A percentile compares a stretch with the other conserved stretches of the same genome.
Conservation (phyloP, 495 filamentous ascomycete genomes). For the Cercophora newfieldiana region DNA sequence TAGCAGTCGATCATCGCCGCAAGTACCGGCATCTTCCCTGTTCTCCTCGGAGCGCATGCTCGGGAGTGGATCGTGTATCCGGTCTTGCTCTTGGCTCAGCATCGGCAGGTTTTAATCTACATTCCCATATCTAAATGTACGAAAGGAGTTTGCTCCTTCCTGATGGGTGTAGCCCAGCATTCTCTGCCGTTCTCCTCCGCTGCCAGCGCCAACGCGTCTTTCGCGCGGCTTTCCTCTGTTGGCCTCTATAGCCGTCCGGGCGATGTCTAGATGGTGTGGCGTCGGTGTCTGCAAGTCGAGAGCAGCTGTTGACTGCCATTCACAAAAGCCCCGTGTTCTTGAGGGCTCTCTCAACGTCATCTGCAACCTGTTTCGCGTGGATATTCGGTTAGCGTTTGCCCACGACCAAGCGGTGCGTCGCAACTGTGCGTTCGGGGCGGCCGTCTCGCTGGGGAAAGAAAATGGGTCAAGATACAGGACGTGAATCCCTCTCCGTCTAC, state of each 20-base stretch:
- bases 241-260: not conserved
- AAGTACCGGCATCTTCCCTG: conserved; percentile 13
- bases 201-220: not conserved
- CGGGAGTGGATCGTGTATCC: conserved; percentile 17
- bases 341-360: conserved; percentile 38
- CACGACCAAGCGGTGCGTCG: conserved; percentile 7
- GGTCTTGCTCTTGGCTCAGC: conserved; percentile 15
- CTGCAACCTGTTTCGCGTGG: conserved; percentile 34
- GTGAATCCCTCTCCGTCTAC: conserved; percentile 52
- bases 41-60: not conserved
- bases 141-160: conserved; percentile 43
- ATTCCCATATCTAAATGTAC: conserved; percentile 37
- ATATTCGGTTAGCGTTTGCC: conserved; percentile 27
- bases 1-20: conserved; percentile 20
- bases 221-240: not conserved
- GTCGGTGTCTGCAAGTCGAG: not conserved
- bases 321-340: conserved; percentile 42
- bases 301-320: conserved; percentile 16
- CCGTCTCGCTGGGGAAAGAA: conserved; percentile 17
- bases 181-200: conserved; percentile 10
- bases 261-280: not conserved
- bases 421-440: conserved; percentile 10
- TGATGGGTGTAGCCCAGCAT: conserved; percentile 37
- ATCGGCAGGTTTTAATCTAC: conserved; percentile 33
- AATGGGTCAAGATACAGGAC: conserved; percentile 25